Conservation (phyloP, 2,329 filamentous ascomycete species). For the Sordariomycetes sp. region DNA sequence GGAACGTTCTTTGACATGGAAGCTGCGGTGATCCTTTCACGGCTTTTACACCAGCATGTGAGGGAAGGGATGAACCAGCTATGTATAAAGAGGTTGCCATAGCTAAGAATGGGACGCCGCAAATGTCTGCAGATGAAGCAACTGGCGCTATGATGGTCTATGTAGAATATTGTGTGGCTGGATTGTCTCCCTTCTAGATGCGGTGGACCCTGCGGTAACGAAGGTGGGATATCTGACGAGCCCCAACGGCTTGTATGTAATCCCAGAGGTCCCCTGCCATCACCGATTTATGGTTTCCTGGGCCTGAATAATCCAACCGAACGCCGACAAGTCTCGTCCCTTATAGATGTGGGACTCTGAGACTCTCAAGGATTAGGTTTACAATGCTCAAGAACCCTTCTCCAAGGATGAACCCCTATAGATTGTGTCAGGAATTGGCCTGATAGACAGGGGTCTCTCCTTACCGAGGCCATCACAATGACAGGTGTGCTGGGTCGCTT, state of each 20-base stretch:
- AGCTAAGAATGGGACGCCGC: background rate
- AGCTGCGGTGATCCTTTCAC: constrained; percentile 14
- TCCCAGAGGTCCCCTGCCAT: background rate
- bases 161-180: too few relatives aligned
- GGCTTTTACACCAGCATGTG: background rate
- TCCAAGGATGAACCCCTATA: constrained; percentile 72
- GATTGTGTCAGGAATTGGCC: background rate
- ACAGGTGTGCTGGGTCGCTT: constrained; percentile 55
- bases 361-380: constrained; percentile 71
- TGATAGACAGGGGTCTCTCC: constrained; percentile 11
- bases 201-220: too few relatives aligned
- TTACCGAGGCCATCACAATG: constrained; percentile 69
- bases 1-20: constrained; percentile 34
- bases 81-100: background rate
- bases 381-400: constrained; percentile 88
- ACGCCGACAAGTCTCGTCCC: background rate
- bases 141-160: too few relatives aligned
- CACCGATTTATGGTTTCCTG: background rate
- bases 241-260: too few relatives aligned
- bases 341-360: constrained; percentile 56
- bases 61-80: background rate
- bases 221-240: too few relatives aligned
- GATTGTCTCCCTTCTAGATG: too few relatives aligned
- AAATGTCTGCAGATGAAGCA: too few relatives aligned
- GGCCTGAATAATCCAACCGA: too few relatives aligned